Evolutionary conservation across 2,329 filamentous ascomycete species (phyloP).

Genomic region (Aspergillus sp.): DNA sequence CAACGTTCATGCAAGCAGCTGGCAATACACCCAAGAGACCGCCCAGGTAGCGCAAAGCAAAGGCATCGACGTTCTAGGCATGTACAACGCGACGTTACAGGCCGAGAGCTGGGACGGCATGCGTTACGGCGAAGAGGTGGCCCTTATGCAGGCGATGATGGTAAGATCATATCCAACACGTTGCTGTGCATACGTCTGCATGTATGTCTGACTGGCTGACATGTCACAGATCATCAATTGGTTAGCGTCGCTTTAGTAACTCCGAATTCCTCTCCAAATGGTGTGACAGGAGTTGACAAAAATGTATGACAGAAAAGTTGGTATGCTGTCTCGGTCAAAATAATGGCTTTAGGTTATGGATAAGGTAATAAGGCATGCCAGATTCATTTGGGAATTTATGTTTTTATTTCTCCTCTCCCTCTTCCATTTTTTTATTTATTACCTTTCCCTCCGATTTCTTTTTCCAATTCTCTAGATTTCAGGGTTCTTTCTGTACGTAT

Average conservation of each 20-base stretch:
- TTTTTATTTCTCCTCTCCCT: neutral
- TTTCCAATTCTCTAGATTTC: neutral
- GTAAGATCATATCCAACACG: slow-evolving; percentile 22
- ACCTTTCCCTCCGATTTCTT: neutral
- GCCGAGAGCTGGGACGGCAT: slow-evolving; percentile 40
- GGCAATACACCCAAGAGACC: slow-evolving; percentile 41
- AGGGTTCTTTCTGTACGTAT: neutral
- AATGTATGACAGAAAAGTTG: neutral
- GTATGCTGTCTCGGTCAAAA: neutral
- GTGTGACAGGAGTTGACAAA: neutral
- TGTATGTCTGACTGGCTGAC: slow-evolving; percentile 3
- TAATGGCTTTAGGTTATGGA: neutral
- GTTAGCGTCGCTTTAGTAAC: slow-evolving; percentile 18
- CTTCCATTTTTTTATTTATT: neutral
- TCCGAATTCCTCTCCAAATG: neutral
- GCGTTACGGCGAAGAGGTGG: slow-evolving; percentile 40
- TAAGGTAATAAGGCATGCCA: neutral
- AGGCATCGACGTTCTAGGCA: slow-evolving; percentile 42
- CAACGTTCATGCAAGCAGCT: slow-evolving; percentile 34
- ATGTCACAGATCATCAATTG: slow-evolving; percentile 23
- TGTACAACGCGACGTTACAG: slow-evolving; percentile 47
- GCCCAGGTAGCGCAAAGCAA: slow-evolving; percentile 31
- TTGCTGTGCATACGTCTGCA: slow-evolving; percentile 3
- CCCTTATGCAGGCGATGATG: slow-evolving; percentile 47
- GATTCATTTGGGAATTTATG: neutral